Conservation (phyloP, 371 early-diverging fungal species). For the Mortierella sp. region DNA sequence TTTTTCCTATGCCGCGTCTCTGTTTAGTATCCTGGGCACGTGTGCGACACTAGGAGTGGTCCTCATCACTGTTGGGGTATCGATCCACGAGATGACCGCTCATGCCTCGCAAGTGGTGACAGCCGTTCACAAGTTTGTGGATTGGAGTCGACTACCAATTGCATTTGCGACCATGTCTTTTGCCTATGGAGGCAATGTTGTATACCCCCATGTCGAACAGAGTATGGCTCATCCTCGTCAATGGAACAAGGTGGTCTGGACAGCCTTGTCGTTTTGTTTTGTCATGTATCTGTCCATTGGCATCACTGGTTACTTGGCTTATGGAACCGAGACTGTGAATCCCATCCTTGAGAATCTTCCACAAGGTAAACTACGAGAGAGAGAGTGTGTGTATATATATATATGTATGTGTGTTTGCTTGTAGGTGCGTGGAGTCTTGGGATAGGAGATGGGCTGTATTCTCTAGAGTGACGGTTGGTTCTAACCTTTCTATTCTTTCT, state of each 20-base stretch:
- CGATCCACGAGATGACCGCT: neutral
- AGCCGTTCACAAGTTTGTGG: conserved; percentile 56
- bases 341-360: conserved; percentile 81
- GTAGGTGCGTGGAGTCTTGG: too few species aligned
- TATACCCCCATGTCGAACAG: conserved; percentile 86
- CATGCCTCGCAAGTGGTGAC: too few species aligned
- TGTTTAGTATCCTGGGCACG: conserved; percentile 30
- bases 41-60: conserved; percentile 35
- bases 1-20: neutral
- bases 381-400: too few species aligned
- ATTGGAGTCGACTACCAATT: conserved; percentile 64
- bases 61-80: conserved; percentile 28
- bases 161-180: conserved; percentile 78
- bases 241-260: conserved; percentile 73
- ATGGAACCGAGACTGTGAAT: conserved; percentile 70
- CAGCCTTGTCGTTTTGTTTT: conserved; percentile 74
- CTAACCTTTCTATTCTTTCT: conserved; percentile 1
- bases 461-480: too few species aligned
- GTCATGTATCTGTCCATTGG: conserved; percentile 79
- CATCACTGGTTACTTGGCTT: conserved; percentile 80
- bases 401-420: neutral
- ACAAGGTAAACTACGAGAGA: conserved; percentile 46
- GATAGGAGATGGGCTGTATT: too few species aligned
- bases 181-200: conserved; percentile 82
- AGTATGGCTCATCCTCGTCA: conserved; percentile 78